Conservation (phyloP, 2,329 filamentous ascomycete genomes). For the Aspergillus felis region DNA sequence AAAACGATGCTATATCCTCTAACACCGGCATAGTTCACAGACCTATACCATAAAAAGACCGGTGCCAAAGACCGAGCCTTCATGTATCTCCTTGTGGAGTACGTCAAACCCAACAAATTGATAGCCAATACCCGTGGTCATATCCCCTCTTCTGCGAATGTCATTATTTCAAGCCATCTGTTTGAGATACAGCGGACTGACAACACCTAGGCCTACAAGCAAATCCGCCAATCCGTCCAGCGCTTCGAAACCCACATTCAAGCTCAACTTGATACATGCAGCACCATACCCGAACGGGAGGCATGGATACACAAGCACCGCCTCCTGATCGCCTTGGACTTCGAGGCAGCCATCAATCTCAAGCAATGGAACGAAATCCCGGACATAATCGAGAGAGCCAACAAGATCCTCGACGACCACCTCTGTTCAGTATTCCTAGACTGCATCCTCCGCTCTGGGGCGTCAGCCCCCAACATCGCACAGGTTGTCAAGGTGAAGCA, state of each 20-base stretch:
- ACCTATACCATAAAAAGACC: constrained; percentile 27
- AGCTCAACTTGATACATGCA: constrained; percentile 29
- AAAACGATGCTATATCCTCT: constrained; percentile 21
- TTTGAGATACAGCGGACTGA: neutral
- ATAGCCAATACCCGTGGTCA: constrained; percentile 48
- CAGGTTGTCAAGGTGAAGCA: constrained; percentile 41
- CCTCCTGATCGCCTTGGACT: constrained; percentile 69
- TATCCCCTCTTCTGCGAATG: constrained; percentile 37
- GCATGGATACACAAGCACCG: constrained; percentile 62
- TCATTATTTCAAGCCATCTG: constrained; percentile 9
- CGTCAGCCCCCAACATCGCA: constrained; percentile 33
- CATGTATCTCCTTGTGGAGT: constrained; percentile 65
- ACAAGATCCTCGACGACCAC: constrained; percentile 31
- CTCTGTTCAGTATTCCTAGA: constrained; percentile 65
- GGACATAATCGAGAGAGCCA: constrained; percentile 52
- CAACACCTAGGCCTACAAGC: constrained; percentile 50
- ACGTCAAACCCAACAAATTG: constrained; percentile 52
- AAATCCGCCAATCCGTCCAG: constrained; percentile 57
- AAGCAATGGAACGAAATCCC: constrained; percentile 64
- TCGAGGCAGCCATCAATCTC: constrained; percentile 68
- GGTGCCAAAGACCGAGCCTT: constrained; percentile 43
- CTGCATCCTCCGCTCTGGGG: constrained; percentile 53
- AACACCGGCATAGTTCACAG: constrained; percentile 40
- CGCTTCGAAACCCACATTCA: constrained; percentile 53
- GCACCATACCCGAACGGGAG: constrained; percentile 43